A percentile compares a stretch with the other conserved stretches of the same genome.
Evolutionary conservation across 1,284 basidiomycete species (phyloP).

Genomic region (Tilletia horrida): DNA sequence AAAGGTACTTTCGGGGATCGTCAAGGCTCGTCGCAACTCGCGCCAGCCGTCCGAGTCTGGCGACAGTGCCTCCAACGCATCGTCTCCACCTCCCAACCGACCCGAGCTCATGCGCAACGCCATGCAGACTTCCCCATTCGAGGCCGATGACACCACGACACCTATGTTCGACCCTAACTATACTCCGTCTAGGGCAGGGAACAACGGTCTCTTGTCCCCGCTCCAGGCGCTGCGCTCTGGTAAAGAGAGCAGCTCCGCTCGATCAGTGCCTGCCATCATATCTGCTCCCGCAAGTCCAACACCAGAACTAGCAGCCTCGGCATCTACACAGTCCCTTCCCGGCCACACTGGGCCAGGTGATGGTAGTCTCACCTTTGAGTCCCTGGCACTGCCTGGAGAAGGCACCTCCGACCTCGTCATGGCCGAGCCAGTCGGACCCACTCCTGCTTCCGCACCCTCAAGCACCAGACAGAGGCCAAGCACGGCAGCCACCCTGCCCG

Average conservation of each 20-base stretch:
- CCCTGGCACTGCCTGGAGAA: conserved; percentile 2
- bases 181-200: conserved; percentile 25
- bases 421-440: neutral
- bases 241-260: no score
- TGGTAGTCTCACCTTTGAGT: conserved; percentile 40
- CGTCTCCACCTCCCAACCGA: conserved; percentile 27
- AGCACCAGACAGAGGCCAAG: neutral
- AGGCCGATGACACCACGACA: conserved; percentile 25
- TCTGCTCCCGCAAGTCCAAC: conserved; percentile 13
- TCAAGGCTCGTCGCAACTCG: conserved; percentile 16
- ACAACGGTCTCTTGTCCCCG: no score
- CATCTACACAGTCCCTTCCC: neutral
- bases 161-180: conserved; percentile 20
- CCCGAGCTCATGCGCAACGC: conserved; percentile 50
- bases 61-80: conserved; percentile 3
- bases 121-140: conserved; percentile 29
- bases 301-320: conserved; percentile 11
- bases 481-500: neutral
- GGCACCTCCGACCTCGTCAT: neutral
- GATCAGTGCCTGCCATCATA: no score
- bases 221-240: no score
- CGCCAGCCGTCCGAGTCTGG: conserved; percentile 8
- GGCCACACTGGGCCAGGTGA: conserved; percentile 30
- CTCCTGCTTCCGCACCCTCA: neutral
- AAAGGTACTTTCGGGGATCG: neutral